A percentile compares a stretch with the other conserved stretches of the same genome.
phyloP scores from a whole-genome alignment of 2,329 filamentous ascomycete genomes.

The Fusarium agapanthi region DNA sequence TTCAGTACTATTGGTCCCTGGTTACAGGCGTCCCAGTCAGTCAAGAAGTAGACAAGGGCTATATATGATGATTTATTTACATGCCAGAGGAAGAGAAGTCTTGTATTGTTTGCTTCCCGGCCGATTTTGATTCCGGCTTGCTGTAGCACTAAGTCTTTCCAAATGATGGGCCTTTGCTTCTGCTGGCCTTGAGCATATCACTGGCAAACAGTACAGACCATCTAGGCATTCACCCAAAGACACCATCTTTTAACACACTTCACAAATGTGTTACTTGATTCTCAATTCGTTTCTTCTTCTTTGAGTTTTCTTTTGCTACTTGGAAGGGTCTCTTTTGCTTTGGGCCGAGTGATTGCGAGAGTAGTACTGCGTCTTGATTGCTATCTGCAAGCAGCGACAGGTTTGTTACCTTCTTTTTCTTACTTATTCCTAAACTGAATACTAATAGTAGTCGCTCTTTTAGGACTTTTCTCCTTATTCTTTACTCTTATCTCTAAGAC shows the following conservation, averaged over 20 bases:
- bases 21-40: not conserved
- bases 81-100: not conserved
- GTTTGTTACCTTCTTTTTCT: not conserved
- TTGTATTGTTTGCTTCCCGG: accelerated
- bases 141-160: not conserved
- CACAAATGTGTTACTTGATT: too few species aligned
- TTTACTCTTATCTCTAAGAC: not conserved
- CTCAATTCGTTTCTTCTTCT: not conserved
- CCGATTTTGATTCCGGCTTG: accelerated
- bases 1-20: accelerated
- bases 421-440: not conserved
- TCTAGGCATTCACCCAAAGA: not conserved
- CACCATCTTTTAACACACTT: not conserved
- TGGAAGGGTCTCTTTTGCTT: accelerated
- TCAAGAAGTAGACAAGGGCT: not conserved
- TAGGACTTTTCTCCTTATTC: not conserved
- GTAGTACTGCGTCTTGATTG: not conserved
- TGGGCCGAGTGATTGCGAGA: accelerated
- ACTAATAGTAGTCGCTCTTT: accelerated
- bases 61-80: not conserved
- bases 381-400: not conserved
- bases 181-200: not conserved
- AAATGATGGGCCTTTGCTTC: not conserved
- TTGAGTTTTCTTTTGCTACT: not conserved
- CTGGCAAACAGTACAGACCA: not conserved